Evolutionary conservation across 768 basidiomycete species (phyloP).

Genomic region (Tricholoma matsutake): DNA sequence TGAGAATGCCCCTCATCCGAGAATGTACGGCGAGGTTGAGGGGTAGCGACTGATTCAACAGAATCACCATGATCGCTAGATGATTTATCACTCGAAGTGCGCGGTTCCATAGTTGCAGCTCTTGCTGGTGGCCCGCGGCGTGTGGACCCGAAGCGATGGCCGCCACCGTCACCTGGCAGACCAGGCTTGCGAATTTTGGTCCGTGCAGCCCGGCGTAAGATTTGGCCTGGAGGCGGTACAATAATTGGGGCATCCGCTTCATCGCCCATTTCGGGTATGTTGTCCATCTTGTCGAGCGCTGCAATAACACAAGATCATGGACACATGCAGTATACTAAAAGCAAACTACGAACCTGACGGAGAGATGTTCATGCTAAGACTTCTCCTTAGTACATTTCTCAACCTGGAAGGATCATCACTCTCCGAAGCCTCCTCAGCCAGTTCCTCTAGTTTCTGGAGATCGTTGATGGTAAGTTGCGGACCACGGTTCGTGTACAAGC

Average conservation of each 20-base stretch:
- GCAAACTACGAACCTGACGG: constrained; percentile 68
- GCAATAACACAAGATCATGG: constrained; percentile 13
- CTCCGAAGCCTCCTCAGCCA: constrained; percentile 86
- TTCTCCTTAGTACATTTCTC: constrained; percentile 76
- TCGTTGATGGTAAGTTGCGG: constrained; percentile 92
- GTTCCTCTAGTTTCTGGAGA: constrained; percentile 88
- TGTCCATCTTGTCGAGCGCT: constrained; percentile 70
- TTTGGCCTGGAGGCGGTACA: constrained; percentile 82
- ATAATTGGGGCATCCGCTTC: constrained; percentile 92
- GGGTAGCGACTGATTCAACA: constrained; percentile 31
- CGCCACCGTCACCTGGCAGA: constrained; percentile 70
- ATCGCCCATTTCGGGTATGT: constrained; percentile 65
- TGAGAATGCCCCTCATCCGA: constrained; percentile 43
- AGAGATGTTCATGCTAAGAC: constrained; percentile 82
- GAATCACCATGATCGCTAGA: constrained; percentile 67
- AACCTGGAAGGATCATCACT: constrained; percentile 82
- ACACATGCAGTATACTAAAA: constrained; percentile 7
- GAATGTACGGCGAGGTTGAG: constrained; percentile 38
- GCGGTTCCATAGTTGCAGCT: constrained; percentile 37
- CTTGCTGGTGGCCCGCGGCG: constrained; percentile 34
- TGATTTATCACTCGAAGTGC: constrained; percentile 69
- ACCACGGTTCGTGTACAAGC: constrained; percentile 61
- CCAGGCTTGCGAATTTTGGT: constrained; percentile 93
- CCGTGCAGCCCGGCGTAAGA: constrained; percentile 86
- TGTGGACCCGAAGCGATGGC: constrained; percentile 73